These are phyloP conservation scores for Colletotrichum sp. DNA, from an alignment of 2,329 filamentous ascomycete species.

Conservation along the genomic window DNA sequence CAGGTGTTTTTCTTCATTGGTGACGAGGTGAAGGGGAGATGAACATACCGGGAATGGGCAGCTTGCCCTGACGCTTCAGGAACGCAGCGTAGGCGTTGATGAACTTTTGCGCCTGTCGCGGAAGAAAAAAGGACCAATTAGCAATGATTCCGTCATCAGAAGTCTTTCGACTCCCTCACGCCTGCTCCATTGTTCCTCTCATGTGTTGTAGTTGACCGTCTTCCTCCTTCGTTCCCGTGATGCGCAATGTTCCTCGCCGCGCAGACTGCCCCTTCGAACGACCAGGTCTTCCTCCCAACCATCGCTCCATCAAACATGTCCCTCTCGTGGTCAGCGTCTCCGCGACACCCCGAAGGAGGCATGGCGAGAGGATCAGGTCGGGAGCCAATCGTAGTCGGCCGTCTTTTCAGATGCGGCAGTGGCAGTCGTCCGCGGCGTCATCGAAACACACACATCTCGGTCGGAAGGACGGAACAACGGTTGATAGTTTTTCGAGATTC, in stretches of 20 bases:
- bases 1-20: rapidly evolving
- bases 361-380: neutral
- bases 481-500: neutral
- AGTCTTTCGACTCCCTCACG: slow-evolving; percentile 75
- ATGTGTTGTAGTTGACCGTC: slow-evolving; percentile 24
- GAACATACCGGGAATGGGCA: slow-evolving; percentile 82
- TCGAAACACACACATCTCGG: neutral
- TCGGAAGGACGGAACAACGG: neutral
- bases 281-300: neutral
- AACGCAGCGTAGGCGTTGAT: slow-evolving; percentile 85
- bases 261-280: neutral
- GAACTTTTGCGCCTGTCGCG: slow-evolving; percentile 81
- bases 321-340: neutral
- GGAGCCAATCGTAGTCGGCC: rapidly evolving
- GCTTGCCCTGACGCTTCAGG: slow-evolving; percentile 94
- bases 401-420: neutral
- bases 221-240: neutral
- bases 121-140: slow-evolving; percentile 58
- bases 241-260: neutral
- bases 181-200: slow-evolving; percentile 58
- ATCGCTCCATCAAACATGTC: neutral
- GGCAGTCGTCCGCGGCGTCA: slow-evolving; percentile 9
- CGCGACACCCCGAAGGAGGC: neutral
- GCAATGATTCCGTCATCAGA: slow-evolving; percentile 75
- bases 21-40: neutral